A percentile compares a stretch with the other conserved stretches of the same genome.
phyloP scores from a whole-genome alignment of 2,329 filamentous ascomycete genomes.

The Penicillium hordei region DNA sequence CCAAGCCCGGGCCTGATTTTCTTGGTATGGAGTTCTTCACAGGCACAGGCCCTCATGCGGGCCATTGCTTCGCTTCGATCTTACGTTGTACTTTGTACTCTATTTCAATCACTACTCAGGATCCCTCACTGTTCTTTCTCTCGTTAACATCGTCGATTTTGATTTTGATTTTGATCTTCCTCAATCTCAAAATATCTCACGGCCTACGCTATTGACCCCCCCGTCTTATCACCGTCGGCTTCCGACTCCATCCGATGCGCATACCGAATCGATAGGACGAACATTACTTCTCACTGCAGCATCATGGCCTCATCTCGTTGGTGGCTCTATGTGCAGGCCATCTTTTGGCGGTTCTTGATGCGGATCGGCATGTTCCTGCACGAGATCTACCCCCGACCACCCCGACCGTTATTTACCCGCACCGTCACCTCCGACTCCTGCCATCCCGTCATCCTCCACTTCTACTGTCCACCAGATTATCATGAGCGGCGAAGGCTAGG shows the following conservation, averaged over 20 bases:
- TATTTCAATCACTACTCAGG: not conserved
- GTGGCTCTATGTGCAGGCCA: constrained; percentile 63
- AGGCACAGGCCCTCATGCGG: not conserved
- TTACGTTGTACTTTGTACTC: not conserved
- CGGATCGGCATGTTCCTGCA: constrained; percentile 69
- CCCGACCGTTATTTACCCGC: constrained; percentile 59
- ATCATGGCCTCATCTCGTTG: constrained; percentile 50
- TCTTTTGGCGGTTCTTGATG: constrained; percentile 68
- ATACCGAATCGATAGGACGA: not conserved
- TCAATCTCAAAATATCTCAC: not conserved
- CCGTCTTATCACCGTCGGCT: not conserved
- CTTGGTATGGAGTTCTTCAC: constrained; percentile 5
- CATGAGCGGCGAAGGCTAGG: constrained; percentile 33
- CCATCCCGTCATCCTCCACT: constrained; percentile 57
- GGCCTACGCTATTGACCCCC: not conserved
- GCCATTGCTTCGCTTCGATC: not conserved
- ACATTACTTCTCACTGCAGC: constrained; percentile 14
- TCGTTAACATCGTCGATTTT: too few species aligned
- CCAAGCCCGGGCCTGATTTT: constrained; percentile 6
- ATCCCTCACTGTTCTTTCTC: not conserved
- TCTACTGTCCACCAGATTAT: constrained; percentile 58
- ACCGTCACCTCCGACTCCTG: constrained; percentile 53
- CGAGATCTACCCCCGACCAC: constrained; percentile 60
- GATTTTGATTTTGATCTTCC: not conserved
- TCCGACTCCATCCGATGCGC: not conserved